Percentiles rank a stretch among this genome's conserved stretches.
These are phyloP conservation scores for Phytophthora litchii DNA, from an alignment of 352 stramenopile species.

Conservation along the genomic window DNA sequence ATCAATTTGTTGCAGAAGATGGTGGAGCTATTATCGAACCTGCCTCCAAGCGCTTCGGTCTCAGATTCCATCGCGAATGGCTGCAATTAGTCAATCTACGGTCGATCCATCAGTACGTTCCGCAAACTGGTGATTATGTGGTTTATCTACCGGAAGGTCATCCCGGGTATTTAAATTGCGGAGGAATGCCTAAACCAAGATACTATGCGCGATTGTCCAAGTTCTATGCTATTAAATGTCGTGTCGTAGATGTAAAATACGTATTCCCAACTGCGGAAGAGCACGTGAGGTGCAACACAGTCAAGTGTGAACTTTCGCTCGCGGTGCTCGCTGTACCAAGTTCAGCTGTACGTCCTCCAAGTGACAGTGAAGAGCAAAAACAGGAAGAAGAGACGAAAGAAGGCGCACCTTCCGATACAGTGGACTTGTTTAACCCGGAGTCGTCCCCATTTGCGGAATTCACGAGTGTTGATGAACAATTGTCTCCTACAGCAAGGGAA, in stretches of 20 bases:
- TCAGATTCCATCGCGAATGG: conserved; percentile 81
- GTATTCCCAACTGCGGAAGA: conserved; percentile 69
- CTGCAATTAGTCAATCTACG: conserved; percentile 60
- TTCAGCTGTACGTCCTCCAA: conserved; percentile 28
- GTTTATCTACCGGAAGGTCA: conserved; percentile 86
- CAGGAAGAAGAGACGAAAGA: conserved; percentile 43
- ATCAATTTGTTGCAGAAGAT: conserved; percentile 25
- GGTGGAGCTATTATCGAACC: conserved; percentile 45
- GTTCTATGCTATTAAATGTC: conserved; percentile 79
- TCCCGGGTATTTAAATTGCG: conserved; percentile 47
- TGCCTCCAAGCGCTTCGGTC: conserved; percentile 66
- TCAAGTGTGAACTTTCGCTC: conserved; percentile 75
- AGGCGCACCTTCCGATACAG: conserved; percentile 7
- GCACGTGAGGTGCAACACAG: conserved; percentile 60
- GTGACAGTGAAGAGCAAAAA: conserved; percentile 41
- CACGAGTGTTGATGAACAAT: conserved; percentile 62
- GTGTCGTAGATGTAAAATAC: conserved; percentile 78
- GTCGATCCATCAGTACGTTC: conserved; percentile 72
- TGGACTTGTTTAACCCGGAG: conserved; percentile 46
- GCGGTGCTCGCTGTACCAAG: conserved; percentile 65
- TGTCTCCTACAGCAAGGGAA: conserved; percentile 44
- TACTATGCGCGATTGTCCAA: conserved; percentile 59
- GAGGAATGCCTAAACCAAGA: conserved; percentile 44
- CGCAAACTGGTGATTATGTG: conserved; percentile 82
- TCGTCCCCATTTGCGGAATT: conserved; percentile 68